Percentiles rank a stretch among this genome's conserved stretches.
Conservation (phyloP, 768 basidiomycete species). For the Lanmaoa pseudosensibilis region DNA sequence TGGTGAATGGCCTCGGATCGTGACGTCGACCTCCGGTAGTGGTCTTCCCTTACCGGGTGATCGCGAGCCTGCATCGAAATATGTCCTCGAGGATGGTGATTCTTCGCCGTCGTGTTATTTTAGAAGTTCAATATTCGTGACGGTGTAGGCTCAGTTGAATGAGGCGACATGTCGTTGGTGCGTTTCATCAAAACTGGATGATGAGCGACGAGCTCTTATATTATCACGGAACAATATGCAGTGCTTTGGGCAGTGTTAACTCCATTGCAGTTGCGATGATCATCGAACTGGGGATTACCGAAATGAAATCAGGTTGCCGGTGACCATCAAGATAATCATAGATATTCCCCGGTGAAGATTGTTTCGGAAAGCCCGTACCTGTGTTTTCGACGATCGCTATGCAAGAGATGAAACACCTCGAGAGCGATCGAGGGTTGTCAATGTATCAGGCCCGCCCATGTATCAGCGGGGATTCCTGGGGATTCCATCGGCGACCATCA, state of each 20-base stretch:
- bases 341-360: conserved; percentile 6
- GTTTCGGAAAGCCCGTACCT: neutral
- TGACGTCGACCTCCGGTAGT: neutral
- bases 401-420: conserved; percentile 1
- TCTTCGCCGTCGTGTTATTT: neutral
- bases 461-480: no score
- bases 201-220: conserved; percentile 1
- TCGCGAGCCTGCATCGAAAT: neutral
- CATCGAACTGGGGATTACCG: conserved; percentile 23
- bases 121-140: neutral
- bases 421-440: neutral
- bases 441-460: neutral
- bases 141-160: neutral
- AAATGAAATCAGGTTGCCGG: conserved; percentile 26
- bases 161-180: neutral
- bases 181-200: conserved; percentile 5
- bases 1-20: neutral
- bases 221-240: neutral
- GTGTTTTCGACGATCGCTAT: conserved; percentile 15
- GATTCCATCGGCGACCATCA: neutral
- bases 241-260: neutral
- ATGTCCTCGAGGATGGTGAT: neutral
- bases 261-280: conserved; percentile 5
- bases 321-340: conserved; percentile 6
- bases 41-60: conserved; percentile 2